A percentile compares a stretch with the other conserved stretches of the same genome.
phyloP scores from a whole-genome alignment of 371 early-diverging fungal genomes.

The Thermomucor indicae-seudaticae region DNA sequence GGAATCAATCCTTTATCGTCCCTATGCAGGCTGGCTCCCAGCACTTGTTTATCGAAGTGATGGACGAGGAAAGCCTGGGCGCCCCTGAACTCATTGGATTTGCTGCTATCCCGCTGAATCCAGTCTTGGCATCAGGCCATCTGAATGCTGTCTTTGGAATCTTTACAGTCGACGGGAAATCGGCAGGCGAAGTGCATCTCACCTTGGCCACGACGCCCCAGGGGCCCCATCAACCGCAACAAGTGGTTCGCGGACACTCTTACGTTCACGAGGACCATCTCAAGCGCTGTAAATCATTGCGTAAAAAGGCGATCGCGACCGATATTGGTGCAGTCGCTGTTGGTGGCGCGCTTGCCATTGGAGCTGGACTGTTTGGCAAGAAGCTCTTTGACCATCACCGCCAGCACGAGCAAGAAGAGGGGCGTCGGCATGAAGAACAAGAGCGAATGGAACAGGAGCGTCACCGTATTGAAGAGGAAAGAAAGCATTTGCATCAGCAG shows the following conservation, averaged over 20 bases:
- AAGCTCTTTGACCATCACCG: slow-evolving; percentile 44
- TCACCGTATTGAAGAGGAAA: slow-evolving; percentile 11
- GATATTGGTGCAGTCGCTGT: slow-evolving; percentile 22
- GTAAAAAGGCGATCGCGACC: slow-evolving; percentile 40
- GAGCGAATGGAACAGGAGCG: background rate
- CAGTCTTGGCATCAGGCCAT: slow-evolving; percentile 45
- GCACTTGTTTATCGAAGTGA: slow-evolving; percentile 52
- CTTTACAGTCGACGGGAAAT: slow-evolving; percentile 41
- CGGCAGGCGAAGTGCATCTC: slow-evolving; percentile 45
- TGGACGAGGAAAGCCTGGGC: slow-evolving; percentile 43
- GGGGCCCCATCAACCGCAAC: background rate
- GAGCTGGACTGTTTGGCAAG: slow-evolving; percentile 50
- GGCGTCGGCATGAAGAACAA: slow-evolving; percentile 9
- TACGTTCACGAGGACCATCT: slow-evolving; percentile 45
- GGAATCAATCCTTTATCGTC: slow-evolving; percentile 54
- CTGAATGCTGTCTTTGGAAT: slow-evolving; percentile 47
- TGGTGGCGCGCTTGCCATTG: slow-evolving; percentile 11
- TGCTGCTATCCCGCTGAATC: slow-evolving; percentile 57
- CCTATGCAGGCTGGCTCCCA: slow-evolving; percentile 38
- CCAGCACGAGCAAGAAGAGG: slow-evolving; percentile 28
- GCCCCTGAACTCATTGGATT: slow-evolving; percentile 54
- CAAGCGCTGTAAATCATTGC: slow-evolving; percentile 43
- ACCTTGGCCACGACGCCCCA: slow-evolving; percentile 43
- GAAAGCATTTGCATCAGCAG: slow-evolving; percentile 28
- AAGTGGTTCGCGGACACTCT: slow-evolving; percentile 39